These are phyloP conservation scores for Raffaelea albimanens DNA, from an alignment of 2,329 filamentous ascomycete genomes.

Conservation along the genomic window DNA sequence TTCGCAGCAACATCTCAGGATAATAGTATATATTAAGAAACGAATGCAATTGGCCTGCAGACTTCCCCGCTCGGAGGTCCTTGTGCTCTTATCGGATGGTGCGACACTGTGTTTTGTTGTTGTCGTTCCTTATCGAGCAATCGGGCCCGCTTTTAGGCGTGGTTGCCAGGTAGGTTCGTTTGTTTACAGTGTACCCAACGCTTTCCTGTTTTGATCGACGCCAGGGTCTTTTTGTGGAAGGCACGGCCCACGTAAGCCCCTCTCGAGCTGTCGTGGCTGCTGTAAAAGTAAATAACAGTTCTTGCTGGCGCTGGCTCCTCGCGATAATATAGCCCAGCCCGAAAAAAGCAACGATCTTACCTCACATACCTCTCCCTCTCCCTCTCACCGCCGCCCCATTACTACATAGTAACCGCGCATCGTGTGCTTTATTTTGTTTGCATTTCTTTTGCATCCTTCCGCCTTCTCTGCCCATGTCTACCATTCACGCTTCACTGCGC, in stretches of 20 bases:
- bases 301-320: too few relatives aligned
- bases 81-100: neutral
- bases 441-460: neutral
- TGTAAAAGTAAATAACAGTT: too few relatives aligned
- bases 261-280: neutral
- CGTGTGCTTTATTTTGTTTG: neutral
- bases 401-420: too few relatives aligned
- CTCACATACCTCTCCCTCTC: too few relatives aligned
- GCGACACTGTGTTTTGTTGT: neutral
- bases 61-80: neutral
- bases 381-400: too few relatives aligned
- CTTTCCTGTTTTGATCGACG: slow-evolving; percentile 12
- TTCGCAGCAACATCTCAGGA: too few relatives aligned
- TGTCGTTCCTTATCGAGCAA: neutral
- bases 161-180: slow-evolving; percentile 8
- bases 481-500: neutral
- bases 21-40: too few relatives aligned
- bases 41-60: too few relatives aligned
- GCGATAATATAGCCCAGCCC: too few relatives aligned
- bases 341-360: too few relatives aligned
- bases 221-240: neutral
- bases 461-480: neutral
- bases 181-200: slow-evolving; percentile 9
- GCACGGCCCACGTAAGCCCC: slow-evolving; percentile 3
- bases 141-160: neutral